These are phyloP conservation scores for Auricularia sp. DNA, from an alignment of 768 basidiomycete genomes.

Conservation along the genomic window DNA sequence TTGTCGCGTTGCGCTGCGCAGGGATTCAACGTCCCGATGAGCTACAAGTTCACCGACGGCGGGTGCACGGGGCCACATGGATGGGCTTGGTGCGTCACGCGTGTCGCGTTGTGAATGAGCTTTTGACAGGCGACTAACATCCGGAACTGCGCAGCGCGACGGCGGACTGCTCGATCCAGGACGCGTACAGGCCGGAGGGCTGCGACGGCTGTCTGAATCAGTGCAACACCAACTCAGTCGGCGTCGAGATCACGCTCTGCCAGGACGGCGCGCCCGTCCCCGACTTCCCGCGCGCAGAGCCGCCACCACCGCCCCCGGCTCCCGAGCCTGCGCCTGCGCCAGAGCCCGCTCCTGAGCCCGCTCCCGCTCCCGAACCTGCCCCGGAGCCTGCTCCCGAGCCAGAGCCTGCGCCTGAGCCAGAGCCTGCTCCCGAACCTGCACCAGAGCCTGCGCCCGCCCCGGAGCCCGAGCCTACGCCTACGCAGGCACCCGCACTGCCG, in stretches of 20 bases:
- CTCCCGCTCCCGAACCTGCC: not conserved
- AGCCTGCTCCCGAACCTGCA: not conserved
- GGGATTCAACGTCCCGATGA: not conserved
- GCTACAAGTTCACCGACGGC: not conserved
- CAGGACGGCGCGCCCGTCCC: not conserved
- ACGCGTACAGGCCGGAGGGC: not conserved
- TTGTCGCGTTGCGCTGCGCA: not conserved
- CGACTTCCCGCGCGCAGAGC: not conserved
- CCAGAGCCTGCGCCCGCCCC: not conserved
- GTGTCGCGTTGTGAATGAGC: not conserved
- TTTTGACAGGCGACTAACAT: not conserved
- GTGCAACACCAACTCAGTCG: not conserved
- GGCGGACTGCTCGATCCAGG: not conserved
- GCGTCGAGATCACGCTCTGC: not conserved
- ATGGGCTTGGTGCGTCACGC: not conserved
- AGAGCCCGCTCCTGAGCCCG: not conserved
- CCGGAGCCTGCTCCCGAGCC: not conserved
- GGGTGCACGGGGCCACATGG: not conserved
- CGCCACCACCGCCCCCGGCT: not conserved
- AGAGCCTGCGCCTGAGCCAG: not conserved
- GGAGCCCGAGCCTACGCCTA: too few species aligned
- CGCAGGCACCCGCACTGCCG: not conserved
- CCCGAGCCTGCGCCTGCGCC: not conserved
- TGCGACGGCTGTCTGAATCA: conserved; percentile 1
- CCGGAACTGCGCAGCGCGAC: not conserved